Evolutionary conservation across 2,329 filamentous ascomycete genomes (phyloP), one percentile per base, ranked within the genome.

Genomic region (Camptophora hylomeconis): DNA sequence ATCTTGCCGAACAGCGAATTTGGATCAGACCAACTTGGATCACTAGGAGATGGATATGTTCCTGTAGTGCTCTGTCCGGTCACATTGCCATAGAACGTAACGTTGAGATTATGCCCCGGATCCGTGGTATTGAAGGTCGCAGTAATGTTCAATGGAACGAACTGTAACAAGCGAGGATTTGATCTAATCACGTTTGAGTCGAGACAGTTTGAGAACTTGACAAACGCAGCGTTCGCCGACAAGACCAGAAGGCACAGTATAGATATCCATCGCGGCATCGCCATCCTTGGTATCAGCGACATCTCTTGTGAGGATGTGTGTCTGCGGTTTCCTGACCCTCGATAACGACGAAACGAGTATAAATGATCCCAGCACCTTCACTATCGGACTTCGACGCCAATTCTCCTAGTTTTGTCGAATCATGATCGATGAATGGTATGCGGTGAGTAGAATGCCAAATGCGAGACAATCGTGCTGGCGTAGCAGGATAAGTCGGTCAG

Each of bases 61-160:
- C 61, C 58, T 8, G 56, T 48, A 2, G 63, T 62, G 24, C 68
- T 64, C 28, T 76, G 72, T 25, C 89, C 89, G 6, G 77, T 80
- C 17, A 95, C 83, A 54, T 95, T 94, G 28, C 86, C 87, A 61
- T 83, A 95, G 25, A 93, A 69, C 2, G 75, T 89, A 31, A 94
- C 61, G 38, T 70, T 73, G 26, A 98, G 63, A 21, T 66, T 70
- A 48, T 86, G 72, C 28, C 59, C 65, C 4, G 68, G 51, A 38
- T 68, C 58, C 9, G 59, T 52, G 16, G 68, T 64, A 45, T 82
- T 68, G 60, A 92, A 92, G 12, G 60, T 57, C 32, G 81, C 87
- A 45, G 80, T 74, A 33, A 89, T 70, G 42, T 69, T 74, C 19
- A 76, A 53, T 3, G 89, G 86, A 8, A 73, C 63, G 60, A 87